Evolutionary conservation across 1,284 basidiomycete genomes (phyloP).

Genomic region (Rhodotorula sp.): DNA sequence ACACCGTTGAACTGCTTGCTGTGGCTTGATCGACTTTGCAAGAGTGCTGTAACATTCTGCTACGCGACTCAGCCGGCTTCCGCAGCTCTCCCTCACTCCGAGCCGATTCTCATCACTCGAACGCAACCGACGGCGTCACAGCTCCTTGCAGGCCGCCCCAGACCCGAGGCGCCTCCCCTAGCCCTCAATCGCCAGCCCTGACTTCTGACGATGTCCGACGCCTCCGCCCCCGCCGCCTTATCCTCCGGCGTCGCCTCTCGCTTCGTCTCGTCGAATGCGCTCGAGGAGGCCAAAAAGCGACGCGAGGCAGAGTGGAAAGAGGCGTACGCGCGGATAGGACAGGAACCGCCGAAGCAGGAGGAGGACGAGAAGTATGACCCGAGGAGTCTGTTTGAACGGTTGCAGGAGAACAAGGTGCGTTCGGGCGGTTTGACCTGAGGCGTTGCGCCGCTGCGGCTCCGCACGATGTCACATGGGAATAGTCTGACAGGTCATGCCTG

Average conservation of each 20-base stretch:
- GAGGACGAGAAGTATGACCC: conserved; percentile 78
- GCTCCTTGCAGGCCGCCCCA: neutral
- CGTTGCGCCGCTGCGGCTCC: too few relatives aligned
- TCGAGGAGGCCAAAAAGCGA: conserved; percentile 71
- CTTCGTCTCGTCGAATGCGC: conserved; percentile 67
- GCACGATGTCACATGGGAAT: neutral
- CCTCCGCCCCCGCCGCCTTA: conserved; percentile 7
- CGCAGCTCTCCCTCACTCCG: too few relatives aligned
- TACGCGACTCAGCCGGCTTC: too few relatives aligned
- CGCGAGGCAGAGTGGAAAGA: conserved; percentile 87
- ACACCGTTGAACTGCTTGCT: too few relatives aligned
- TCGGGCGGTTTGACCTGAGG: neutral
- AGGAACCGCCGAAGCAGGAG: conserved; percentile 77
- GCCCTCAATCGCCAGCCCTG: too few relatives aligned
- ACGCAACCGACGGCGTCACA: too few relatives aligned
- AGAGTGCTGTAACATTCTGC: too few relatives aligned
- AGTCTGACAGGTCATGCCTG: neutral
- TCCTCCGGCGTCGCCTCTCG: conserved; percentile 47
- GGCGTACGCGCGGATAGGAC: conserved; percentile 84
- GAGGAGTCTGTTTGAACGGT: conserved; percentile 85
- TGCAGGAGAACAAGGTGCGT: conserved; percentile 73
- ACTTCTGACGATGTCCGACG: neutral
- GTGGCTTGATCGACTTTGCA: too few relatives aligned
- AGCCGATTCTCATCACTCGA: too few relatives aligned
- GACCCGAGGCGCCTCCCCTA: neutral